Evolutionary conservation across 2,329 filamentous ascomycete genomes (phyloP).

Genomic region (Pezicula carpinea): DNA sequence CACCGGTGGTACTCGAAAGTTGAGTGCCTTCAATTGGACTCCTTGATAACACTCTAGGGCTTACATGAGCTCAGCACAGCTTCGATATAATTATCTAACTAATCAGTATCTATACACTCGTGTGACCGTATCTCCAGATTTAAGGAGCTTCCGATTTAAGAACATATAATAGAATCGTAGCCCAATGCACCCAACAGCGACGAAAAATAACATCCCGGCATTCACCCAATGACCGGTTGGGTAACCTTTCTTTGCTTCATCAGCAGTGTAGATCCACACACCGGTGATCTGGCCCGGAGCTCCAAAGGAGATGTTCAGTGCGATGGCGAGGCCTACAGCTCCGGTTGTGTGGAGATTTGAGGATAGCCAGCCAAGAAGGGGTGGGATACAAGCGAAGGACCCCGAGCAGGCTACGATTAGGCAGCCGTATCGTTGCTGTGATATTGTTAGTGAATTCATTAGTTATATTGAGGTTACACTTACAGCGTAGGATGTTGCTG

Average conservation of each 20-base stretch:
- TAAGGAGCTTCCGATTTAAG: conserved; percentile 32
- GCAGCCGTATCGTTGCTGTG: conserved; percentile 57
- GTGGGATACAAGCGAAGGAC: conserved; percentile 64
- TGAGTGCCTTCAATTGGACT: too few relatives aligned
- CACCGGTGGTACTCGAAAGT: too few relatives aligned
- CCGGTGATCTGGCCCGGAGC: conserved; percentile 68
- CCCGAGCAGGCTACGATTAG: conserved; percentile 64
- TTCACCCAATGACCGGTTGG: conserved; percentile 69
- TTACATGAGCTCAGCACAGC: too few relatives aligned
- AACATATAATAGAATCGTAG: conserved; percentile 53
- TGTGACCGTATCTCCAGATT: background rate
- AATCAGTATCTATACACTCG: too few relatives aligned
- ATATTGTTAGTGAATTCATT: background rate
- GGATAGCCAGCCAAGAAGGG: conserved; percentile 38
- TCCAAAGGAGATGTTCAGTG: conserved; percentile 64
- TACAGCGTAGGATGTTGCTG: conserved; percentile 50
- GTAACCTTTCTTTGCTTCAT: conserved; percentile 56
- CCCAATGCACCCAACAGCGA: conserved; percentile 47
- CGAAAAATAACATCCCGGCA: conserved; percentile 54
- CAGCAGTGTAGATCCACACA: conserved; percentile 68
- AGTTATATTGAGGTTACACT: conserved; percentile 7
- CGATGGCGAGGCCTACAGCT: conserved; percentile 63
- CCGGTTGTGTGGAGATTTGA: conserved; percentile 60
- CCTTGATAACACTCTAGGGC: too few relatives aligned
- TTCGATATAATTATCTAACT: too few relatives aligned